Percentiles rank a stretch among this genome's conserved stretches.
Evolutionary conservation across 306 rosid species (phyloP).

Genomic region (Luffa acutangula): DNA sequence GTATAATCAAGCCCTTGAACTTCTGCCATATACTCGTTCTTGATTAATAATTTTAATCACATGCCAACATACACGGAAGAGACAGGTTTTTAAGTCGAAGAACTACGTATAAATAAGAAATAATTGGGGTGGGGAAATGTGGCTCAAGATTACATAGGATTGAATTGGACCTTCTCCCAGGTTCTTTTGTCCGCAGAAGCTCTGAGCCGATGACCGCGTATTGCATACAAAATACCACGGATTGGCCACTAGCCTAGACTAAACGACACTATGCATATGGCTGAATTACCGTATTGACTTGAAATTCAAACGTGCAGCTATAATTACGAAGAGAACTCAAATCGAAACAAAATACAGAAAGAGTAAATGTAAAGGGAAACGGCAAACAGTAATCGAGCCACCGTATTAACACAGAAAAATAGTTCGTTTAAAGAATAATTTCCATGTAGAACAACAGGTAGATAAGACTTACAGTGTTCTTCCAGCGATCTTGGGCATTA

Average conservation of each 20-base stretch:
- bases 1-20: background rate
- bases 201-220: background rate
- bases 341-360: background rate
- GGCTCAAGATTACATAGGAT: background rate
- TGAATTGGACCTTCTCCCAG: background rate
- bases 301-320: background rate
- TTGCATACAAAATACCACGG: background rate
- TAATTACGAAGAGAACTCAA: background rate
- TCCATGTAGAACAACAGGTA: background rate
- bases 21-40: background rate
- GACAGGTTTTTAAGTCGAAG: background rate
- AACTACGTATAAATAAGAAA: background rate
- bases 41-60: background rate
- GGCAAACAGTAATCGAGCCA: background rate
- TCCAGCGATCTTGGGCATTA: constrained; percentile 95
- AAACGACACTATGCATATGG: background rate
- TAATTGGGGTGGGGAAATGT: background rate
- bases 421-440: background rate
- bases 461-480: constrained; percentile 53
- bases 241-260: background rate
- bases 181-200: background rate
- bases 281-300: background rate
- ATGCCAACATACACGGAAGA: background rate
- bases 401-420: background rate
- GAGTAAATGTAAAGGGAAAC: background rate